Evolutionary conservation across 768 basidiomycete species (phyloP).

Genomic region (Boletus subparvulus): DNA sequence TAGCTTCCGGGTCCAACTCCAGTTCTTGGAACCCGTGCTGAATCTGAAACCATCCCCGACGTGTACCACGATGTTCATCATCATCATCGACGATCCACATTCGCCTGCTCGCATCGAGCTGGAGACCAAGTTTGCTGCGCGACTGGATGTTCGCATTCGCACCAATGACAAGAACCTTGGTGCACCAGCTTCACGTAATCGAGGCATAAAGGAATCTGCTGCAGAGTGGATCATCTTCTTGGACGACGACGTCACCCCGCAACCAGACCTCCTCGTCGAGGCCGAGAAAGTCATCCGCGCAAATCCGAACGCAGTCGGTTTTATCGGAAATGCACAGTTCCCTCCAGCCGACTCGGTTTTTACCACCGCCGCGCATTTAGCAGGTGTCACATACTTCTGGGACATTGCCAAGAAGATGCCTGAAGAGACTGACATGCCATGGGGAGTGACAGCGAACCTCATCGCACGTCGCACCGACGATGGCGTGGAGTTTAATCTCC

Average conservation of each 20-base stretch:
- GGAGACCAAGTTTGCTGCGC: constrained; percentile 38
- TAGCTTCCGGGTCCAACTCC: constrained; percentile 51
- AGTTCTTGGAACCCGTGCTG: constrained; percentile 45
- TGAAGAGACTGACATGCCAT: constrained; percentile 46
- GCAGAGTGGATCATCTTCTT: constrained; percentile 60
- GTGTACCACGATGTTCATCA: constrained; percentile 53
- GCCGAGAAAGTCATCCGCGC: constrained; percentile 47
- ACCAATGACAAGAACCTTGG: constrained; percentile 48
- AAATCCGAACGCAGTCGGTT: constrained; percentile 49
- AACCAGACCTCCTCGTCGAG: constrained; percentile 42
- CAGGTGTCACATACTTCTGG: constrained; percentile 63
- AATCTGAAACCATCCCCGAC: constrained; percentile 41
- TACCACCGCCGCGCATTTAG: constrained; percentile 53
- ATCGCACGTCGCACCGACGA: constrained; percentile 48
- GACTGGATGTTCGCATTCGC: constrained; percentile 54
- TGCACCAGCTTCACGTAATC: constrained; percentile 54
- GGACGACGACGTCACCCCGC: constrained; percentile 56
- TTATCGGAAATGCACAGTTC: constrained; percentile 53
- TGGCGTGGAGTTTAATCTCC: constrained; percentile 43
- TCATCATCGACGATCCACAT: constrained; percentile 56
- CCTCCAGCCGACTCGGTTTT: constrained; percentile 48
- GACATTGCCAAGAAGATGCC: constrained; percentile 53
- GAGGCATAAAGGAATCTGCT: constrained; percentile 52
- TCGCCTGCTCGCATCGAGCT: constrained; percentile 43
- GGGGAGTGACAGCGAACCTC: constrained; percentile 65